Conservation (phyloP, 75 land plant genomes). For the Sequoiadendron giganteum region DNA sequence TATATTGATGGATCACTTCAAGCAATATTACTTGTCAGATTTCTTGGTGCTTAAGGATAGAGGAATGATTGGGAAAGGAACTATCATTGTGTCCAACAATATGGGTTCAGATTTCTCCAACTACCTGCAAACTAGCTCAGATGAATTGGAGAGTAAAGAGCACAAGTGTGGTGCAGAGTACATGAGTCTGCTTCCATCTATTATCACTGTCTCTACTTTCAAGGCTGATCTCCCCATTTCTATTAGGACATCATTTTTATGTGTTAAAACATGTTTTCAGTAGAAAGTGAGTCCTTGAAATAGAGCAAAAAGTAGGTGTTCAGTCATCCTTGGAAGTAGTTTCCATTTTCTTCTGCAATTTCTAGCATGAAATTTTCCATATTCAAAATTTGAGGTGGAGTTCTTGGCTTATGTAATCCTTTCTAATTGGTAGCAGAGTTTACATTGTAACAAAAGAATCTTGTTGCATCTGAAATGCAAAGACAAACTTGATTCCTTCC, state of each 20-base stretch:
- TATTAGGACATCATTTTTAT: neutral
- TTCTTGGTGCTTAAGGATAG: slow-evolving; percentile 14
- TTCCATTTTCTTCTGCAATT: no score
- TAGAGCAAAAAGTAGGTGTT: no score
- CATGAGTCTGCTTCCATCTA: neutral
- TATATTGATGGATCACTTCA: slow-evolving; percentile 21
- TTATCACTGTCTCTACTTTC: slow-evolving; percentile 13
- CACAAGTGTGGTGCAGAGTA: slow-evolving; percentile 9
- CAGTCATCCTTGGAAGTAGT: no score
- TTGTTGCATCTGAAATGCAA: no score
- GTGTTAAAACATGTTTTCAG: no score
- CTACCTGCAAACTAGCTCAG: neutral
- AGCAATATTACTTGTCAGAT: slow-evolving; percentile 15
- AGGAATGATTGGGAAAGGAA: slow-evolving; percentile 17
- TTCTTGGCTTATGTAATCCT: no score
- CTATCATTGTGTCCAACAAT: neutral
- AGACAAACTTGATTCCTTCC: no score
- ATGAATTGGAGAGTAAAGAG: neutral
- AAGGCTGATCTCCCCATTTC: neutral
- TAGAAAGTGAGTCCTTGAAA: no score
- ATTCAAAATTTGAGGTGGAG: no score
- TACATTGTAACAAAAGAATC: no score
- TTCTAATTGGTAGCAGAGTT: no score
- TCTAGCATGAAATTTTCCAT: no score
- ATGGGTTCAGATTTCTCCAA: neutral